These are phyloP conservation scores for Colletotrichum falcatum DNA, from an alignment of 2,329 filamentous ascomycete genomes.

Conservation along the genomic window DNA sequence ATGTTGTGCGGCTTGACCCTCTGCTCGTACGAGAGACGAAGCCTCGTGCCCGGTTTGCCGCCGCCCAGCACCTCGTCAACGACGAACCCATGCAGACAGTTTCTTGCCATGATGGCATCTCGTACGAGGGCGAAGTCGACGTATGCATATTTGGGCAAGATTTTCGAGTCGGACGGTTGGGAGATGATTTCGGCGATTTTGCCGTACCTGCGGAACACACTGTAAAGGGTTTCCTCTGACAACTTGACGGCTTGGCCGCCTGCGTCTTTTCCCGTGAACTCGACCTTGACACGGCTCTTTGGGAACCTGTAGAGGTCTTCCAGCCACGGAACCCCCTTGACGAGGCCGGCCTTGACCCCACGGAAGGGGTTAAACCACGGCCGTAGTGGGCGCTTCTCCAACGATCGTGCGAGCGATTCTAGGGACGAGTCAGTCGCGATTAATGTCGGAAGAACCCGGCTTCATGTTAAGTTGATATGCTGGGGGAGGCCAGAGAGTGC, in stretches of 20 bases:
- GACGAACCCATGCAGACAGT: constrained; percentile 89
- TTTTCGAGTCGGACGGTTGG: constrained; percentile 88
- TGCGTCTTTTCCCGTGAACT: constrained; percentile 81
- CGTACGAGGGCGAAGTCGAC: constrained; percentile 80
- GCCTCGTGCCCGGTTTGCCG: constrained; percentile 78
- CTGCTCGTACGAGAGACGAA: constrained; percentile 87
- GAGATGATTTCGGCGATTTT: constrained; percentile 88
- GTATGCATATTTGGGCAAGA: constrained; percentile 82
- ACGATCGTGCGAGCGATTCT: constrained; percentile 67
- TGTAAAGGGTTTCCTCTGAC: constrained; percentile 88
- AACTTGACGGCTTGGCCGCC: constrained; percentile 81
- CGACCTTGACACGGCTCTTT: constrained; percentile 79
- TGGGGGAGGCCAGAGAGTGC: not conserved
- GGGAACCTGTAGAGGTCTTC: constrained; percentile 91
- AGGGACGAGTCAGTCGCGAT: constrained; percentile 41
- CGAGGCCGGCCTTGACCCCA: constrained; percentile 76
- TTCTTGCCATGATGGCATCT: constrained; percentile 88
- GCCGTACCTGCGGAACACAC: constrained; percentile 88
- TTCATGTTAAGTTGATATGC: not conserved
- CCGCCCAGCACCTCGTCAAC: constrained; percentile 78
- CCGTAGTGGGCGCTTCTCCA: constrained; percentile 78
- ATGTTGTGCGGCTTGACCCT: constrained; percentile 82
- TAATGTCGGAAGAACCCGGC: not conserved
- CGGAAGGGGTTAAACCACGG: constrained; percentile 93
- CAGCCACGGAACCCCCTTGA: constrained; percentile 90